Conservation (phyloP, 2,329 filamentous ascomycete species). For the Pestalotiopsis sp. region DNA sequence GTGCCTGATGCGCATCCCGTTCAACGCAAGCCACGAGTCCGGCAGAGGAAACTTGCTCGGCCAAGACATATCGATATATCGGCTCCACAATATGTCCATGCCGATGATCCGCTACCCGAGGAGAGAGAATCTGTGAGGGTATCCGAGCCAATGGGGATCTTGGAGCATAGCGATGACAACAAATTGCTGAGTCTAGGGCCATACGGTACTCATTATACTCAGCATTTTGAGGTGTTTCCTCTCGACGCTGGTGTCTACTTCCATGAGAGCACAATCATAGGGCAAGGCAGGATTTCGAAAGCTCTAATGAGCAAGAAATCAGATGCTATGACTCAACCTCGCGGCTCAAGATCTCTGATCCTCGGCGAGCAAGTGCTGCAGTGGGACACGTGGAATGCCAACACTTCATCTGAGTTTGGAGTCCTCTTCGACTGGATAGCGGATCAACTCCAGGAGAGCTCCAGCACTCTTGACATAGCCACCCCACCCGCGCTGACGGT, state of each 20-base stretch:
- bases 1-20: slow-evolving; percentile 12
- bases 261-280: slow-evolving; percentile 61
- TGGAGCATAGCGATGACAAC: slow-evolving; percentile 20
- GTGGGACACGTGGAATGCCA: slow-evolving; percentile 61
- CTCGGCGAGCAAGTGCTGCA: slow-evolving; percentile 51
- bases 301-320: slow-evolving; percentile 34
- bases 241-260: slow-evolving; percentile 60
- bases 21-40: slow-evolving; percentile 13
- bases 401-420: slow-evolving; percentile 63
- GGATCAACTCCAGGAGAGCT: slow-evolving; percentile 43
- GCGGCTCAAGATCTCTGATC: slow-evolving; percentile 42
- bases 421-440: slow-evolving; percentile 61
- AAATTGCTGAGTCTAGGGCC: slow-evolving; percentile 59
- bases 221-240: slow-evolving; percentile 65
- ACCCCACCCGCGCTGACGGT: slow-evolving; percentile 19
- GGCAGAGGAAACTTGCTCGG: slow-evolving; percentile 43
- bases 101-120: slow-evolving; percentile 52
- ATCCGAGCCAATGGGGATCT: slow-evolving; percentile 21
- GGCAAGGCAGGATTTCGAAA: slow-evolving; percentile 51
- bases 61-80: slow-evolving; percentile 51
- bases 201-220: slow-evolving; percentile 63
- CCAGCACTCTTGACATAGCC: slow-evolving; percentile 18
- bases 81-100: slow-evolving; percentile 55
- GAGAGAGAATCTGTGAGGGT: slow-evolving; percentile 23
- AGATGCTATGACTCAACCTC: slow-evolving; percentile 30